Evolutionary conservation across 495 filamentous ascomycete species (phyloP), one percentile per base, ranked within the genome.

Genomic region (Astrothelium subdiscretum): DNA sequence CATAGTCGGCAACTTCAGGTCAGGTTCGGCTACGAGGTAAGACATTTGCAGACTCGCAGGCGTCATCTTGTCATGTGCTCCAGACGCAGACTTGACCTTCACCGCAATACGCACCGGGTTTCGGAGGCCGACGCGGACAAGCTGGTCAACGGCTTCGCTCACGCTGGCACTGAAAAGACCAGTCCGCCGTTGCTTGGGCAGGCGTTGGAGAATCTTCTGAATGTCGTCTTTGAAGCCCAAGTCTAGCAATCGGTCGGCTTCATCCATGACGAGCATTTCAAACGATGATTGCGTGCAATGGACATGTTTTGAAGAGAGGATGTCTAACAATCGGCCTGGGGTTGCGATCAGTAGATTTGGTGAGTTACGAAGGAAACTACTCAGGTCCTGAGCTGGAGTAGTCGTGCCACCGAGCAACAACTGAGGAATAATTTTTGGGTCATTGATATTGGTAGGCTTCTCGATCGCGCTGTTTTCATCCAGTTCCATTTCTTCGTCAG

Each of bases 41-140:
- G 86, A 87, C 87, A 97, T 92, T 73, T 92, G 88, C n/a, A 98
- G 74, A 71, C 83, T 84, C 64, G 92, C 91, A 48, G 94, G 94
- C 0, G 92, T 97, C 58, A 87, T 85, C 67, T 89, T 86, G 68
- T 97, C 92, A 63, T 88, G 83, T n/a, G 82, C 83, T 12, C 86
- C 81, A n/a, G 75, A 70, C 26, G 81, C 78, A n/a, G 87, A 85
- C 71, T 87, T 90, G 31, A 98, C 95, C 69, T 91, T 92, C 18
- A 97, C 94, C 2, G 85, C 84, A 63, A 98, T 87, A 67, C 95
- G 94, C 62, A 96, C 90, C 0, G 94, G 95, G 71, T 98, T 96
- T 32, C 94, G 81, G 58, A 98, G 76, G 18, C 95, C 94, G 8
- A 96, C 89, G 38, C 90, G 81, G n/a, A 98, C 87, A 35, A 97